These are phyloP conservation scores for Trichomonas gallinae DNA, from an alignment of 208 protist species.

Conservation along the genomic window DNA sequence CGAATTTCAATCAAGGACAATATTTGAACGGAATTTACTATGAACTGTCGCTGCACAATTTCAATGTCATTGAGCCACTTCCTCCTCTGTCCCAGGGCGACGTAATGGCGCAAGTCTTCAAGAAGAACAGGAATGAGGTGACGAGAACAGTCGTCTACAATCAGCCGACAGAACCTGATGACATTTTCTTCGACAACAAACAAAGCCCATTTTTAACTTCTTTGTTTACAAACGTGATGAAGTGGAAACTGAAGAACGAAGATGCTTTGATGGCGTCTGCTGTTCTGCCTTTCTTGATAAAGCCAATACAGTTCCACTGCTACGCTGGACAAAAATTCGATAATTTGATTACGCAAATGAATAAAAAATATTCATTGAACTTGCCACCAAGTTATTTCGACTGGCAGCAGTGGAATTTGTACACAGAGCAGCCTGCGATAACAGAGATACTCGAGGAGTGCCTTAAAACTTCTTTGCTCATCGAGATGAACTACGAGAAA, in stretches of 20 bases:
- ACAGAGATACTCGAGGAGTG: not conserved
- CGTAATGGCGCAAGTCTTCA: not conserved
- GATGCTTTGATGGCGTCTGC: not conserved
- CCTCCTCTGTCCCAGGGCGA: not conserved
- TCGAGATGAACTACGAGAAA: not conserved
- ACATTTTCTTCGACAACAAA: not conserved
- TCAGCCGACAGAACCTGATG: not conserved
- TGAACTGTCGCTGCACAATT: not conserved
- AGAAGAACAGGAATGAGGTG: not conserved
- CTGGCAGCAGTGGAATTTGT: not conserved
- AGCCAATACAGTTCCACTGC: not conserved
- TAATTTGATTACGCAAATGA: not conserved
- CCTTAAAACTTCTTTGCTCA: not conserved
- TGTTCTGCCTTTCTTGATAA: not conserved
- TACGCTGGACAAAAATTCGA: constrained; percentile 15
- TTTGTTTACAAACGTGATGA: not conserved
- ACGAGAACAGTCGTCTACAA: not conserved
- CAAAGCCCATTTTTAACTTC: not conserved
- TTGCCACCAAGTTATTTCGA: not conserved
- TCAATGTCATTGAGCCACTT: not conserved
- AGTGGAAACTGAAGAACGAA: not conserved
- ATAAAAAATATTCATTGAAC: not conserved
- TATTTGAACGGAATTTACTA: not conserved
- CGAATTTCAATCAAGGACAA: not conserved
- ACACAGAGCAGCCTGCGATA: not conserved